phyloP scores from a whole-genome alignment of 2,329 filamentous ascomycete species.

The Pezizomycotina sp. region DNA sequence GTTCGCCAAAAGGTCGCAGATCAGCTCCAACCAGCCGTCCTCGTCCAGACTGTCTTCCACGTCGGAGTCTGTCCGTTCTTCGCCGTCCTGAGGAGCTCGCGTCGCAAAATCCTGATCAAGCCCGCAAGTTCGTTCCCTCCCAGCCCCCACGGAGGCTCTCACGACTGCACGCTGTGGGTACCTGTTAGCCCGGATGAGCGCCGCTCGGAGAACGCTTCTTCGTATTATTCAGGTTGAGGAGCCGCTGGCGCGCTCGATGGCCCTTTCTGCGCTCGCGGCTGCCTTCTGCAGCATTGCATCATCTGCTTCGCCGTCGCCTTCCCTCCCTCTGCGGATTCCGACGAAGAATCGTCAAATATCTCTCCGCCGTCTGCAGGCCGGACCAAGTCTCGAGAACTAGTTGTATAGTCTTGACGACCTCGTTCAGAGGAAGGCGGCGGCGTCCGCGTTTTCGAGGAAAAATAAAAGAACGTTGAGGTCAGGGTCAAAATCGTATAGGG shows the following conservation, averaged over 20 bases:
- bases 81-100: conserved; percentile 13
- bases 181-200: conserved; percentile 11
- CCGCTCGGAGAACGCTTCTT: conserved; percentile 16
- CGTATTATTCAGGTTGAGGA: conserved; percentile 14
- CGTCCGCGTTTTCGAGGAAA: conserved; percentile 17
- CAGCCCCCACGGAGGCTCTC: conserved; percentile 10
- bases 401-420: conserved; percentile 18
- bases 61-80: conserved; percentile 12
- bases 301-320: too few species aligned
- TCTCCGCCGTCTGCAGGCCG: too few species aligned
- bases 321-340: too few species aligned
- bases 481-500: conserved; percentile 14
- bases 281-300: too few species aligned
- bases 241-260: conserved; percentile 14
- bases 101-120: conserved; percentile 12
- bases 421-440: conserved; percentile 12
- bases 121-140: conserved; percentile 16
- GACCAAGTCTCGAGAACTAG: too few species aligned
- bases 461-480: conserved; percentile 17
- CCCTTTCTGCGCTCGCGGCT: conserved; percentile 15
- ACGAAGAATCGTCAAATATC: too few species aligned
- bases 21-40: conserved; percentile 16
- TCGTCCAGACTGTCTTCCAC: conserved; percentile 10
- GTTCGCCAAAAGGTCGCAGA: conserved; percentile 17
- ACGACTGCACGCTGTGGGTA: conserved; percentile 14